phyloP scores from a whole-genome alignment of 768 basidiomycete species.

The Serendipita sp. region DNA sequence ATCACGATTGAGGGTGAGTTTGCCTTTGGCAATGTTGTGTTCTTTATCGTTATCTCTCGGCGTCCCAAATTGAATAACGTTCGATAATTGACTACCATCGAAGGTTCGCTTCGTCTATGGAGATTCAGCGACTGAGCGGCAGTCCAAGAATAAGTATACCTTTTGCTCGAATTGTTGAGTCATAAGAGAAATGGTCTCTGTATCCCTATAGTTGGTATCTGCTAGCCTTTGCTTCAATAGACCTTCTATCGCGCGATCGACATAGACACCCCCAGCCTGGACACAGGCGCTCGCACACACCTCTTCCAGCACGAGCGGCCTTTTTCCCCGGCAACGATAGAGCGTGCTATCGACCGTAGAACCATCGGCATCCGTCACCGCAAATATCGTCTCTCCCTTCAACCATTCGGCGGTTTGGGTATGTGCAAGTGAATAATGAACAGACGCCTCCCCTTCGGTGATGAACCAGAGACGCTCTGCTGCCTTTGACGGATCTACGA shows the following conservation, averaged over 20 bases:
- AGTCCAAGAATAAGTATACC: background rate
- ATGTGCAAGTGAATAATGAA: conserved; percentile 6
- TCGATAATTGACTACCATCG: background rate
- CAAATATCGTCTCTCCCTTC: background rate
- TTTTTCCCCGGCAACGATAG: background rate
- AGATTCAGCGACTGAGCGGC: background rate
- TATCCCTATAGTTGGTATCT: background rate
- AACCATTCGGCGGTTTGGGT: background rate
- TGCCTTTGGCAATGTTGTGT: background rate
- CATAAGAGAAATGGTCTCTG: background rate
- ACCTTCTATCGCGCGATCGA: background rate
- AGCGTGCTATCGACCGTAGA: conserved; percentile 6
- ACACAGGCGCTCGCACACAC: conserved; percentile 8
- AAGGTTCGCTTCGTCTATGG: conserved; percentile 6
- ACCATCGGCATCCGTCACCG: conserved; percentile 2
- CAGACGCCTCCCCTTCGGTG: conserved; percentile 9
- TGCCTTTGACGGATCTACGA: background rate
- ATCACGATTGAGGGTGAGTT: background rate
- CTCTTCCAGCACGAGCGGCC: conserved; percentile 3
- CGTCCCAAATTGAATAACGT: background rate
- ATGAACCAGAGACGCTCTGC: conserved; percentile 5
- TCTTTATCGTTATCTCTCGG: background rate
- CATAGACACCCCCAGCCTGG: conserved; percentile 5
- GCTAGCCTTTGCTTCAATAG: background rate
- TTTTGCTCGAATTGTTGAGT: background rate